Conservation (phyloP, 2,329 filamentous ascomycete genomes). For the Onygenales sp. region DNA sequence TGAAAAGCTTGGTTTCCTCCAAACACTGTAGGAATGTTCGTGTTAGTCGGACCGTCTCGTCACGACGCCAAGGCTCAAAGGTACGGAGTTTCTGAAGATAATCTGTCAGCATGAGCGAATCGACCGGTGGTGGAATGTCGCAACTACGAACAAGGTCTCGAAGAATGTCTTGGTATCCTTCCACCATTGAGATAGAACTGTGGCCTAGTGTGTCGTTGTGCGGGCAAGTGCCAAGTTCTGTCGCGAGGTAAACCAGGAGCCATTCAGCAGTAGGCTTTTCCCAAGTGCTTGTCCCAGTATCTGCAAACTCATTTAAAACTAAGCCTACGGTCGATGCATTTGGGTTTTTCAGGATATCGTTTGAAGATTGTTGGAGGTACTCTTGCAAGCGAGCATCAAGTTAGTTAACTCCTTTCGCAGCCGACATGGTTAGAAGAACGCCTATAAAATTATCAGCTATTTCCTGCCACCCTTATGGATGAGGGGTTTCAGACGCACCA, state of each 20-base stretch:
- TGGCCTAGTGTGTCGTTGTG: constrained; percentile 2
- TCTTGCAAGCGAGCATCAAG: constrained; percentile 1
- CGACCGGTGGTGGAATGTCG: neutral
- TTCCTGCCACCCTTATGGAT: neutral
- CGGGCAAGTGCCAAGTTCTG: constrained; percentile 1
- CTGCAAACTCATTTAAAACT: neutral
- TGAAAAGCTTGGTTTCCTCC: constrained; percentile 1
- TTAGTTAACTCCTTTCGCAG: neutral
- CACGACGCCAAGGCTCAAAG: constrained; percentile 1
- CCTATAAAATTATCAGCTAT: neutral
- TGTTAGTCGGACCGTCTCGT: constrained; percentile 1
- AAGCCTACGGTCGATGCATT: neutral
- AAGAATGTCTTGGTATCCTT: constrained; percentile 2
- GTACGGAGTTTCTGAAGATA: neutral
- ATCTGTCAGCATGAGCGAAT: neutral
- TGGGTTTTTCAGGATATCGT: neutral
- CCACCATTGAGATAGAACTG: neutral
- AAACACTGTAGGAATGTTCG: constrained; percentile 1
- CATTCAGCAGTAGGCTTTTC: constrained; percentile 1
- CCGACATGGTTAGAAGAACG: constrained; percentile 1
- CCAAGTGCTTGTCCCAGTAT: constrained; percentile 1
- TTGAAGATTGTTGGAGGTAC: neutral
- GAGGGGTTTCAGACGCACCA: neutral
- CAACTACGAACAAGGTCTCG: constrained; percentile 2
- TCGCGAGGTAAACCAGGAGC: neutral